A percentile compares a stretch with the other conserved stretches of the same genome.
These are phyloP conservation scores for Glycyrrhiza uralensis DNA, from an alignment of 306 rosid genomes.

Conservation along the genomic window DNA sequence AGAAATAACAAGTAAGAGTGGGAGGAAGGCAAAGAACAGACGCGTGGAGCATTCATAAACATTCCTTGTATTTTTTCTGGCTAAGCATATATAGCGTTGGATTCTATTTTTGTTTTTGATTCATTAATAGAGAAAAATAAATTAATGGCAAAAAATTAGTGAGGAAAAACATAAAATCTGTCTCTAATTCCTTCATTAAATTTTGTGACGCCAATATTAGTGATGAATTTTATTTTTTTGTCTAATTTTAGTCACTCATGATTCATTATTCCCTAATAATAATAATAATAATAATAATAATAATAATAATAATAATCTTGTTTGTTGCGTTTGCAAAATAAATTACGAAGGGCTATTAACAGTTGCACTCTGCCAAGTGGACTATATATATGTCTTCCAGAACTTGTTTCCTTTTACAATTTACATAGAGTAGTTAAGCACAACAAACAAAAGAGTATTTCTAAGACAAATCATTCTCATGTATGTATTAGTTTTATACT, in stretches of 20 bases:
- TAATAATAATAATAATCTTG: no score
- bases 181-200: no score
- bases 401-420: background rate
- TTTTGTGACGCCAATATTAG: no score
- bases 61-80: background rate
- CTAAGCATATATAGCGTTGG: background rate
- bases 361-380: background rate
- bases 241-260: no score
- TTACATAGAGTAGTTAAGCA: background rate
- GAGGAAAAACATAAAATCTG: no score
- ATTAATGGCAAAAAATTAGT: no score
- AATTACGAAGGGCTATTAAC: background rate
- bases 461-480: background rate
- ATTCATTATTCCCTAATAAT: no score
- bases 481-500: background rate
- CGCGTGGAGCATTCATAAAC: conserved; percentile 9
- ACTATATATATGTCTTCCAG: background rate
- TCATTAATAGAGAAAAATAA: no score
- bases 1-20: background rate
- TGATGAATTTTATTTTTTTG: no score
- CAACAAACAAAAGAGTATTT: background rate
- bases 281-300: no score
- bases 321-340: background rate
- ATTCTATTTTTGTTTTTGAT: background rate
- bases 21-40: background rate